Base-by-base conservation (phyloP, 192 early-diverging fungal genomes). In the Podila minutissima region DNA sequence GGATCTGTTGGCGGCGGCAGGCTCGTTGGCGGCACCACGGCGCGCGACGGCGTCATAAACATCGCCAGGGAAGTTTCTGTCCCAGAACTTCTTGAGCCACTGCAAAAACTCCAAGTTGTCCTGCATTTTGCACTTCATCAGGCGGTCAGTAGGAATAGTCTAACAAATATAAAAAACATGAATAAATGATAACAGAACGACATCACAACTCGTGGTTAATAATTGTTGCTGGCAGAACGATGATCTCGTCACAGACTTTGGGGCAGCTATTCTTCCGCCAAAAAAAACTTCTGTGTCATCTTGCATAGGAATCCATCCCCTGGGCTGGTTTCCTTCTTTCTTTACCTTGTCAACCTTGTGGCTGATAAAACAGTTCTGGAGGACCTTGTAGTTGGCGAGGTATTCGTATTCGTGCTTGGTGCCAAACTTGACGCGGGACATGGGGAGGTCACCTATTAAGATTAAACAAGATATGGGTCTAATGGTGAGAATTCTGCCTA, bases 81-180 rank as follows among this genome's bases (percentile, higher is more conserved):
- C 96, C 97, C 96, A 97, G 84, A 89, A 96, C 69, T 91, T 91
- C 73, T 96, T 98, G 69, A 97, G 67, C 95, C 96, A 99, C 74
- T 99, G 98, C 79, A 98, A 78, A 77, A 99, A 97, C 89, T 98
- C 97, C 64, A 99, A 89, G 83, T 99, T 99, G 86, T 99, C 98
- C 89, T 98, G 97, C 79, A 99, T 96, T 65, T 94, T 95, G 87
- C 96, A 96, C 83, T 97, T 99, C 82, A 95, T 89, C 62, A 99
- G 86, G 13, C 93, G 86, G 35, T 97, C 92, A 13, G 97, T 95
- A 46, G 96, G 95, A 59, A 99, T 93, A 31, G 86, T 86, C 92
- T 94, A 49, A 46, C 11, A 53, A 49, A 33, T 29, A 35, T 60
- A 60, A 67, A 67, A 31, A 71, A 57, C 61, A 53, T 66, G n/a